Percentiles rank a stretch among this genome's conserved stretches.
These are phyloP conservation scores for Marasmius fiardii DNA, from an alignment of 1,284 basidiomycete species.

Conservation along the genomic window DNA sequence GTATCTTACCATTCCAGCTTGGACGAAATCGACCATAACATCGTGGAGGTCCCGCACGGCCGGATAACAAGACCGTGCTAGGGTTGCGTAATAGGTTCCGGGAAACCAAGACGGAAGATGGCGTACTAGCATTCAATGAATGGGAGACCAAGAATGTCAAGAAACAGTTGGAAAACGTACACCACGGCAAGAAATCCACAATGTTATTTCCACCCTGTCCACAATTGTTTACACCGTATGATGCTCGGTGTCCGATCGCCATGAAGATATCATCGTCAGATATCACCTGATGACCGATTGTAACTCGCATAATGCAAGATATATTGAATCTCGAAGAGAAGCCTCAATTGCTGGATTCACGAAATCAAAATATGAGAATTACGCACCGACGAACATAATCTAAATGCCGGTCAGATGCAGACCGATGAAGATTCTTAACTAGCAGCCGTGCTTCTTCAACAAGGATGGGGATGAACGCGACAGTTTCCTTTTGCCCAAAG, in stretches of 20 bases:
- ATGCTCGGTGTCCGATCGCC: constrained; percentile 11
- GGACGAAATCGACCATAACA: constrained; percentile 11
- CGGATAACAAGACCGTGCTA: constrained; percentile 11
- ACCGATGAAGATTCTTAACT: constrained; percentile 14
- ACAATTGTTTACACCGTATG: constrained; percentile 11
- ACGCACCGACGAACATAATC: neutral
- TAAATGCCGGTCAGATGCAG: neutral
- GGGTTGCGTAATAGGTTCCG: constrained; percentile 20
- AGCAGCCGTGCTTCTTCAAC: constrained; percentile 14
- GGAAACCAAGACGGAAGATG: constrained; percentile 25
- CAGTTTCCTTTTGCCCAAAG: constrained; percentile 12
- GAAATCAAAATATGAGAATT: too few relatives aligned
- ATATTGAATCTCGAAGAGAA: constrained; percentile 20
- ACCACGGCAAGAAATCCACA: constrained; percentile 22
- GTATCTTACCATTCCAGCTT: constrained; percentile 17
- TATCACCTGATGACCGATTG: constrained; percentile 20
- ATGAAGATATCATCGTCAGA: constrained; percentile 22
- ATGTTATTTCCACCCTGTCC: constrained; percentile 19
- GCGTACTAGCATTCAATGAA: constrained; percentile 15
- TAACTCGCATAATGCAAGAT: constrained; percentile 19
- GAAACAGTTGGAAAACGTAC: constrained; percentile 7
- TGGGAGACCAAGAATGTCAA: neutral
- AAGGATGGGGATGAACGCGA: constrained; percentile 15
- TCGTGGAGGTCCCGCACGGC: constrained; percentile 10
- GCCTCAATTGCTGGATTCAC: too few relatives aligned